Percentiles rank a stretch among this genome's conserved stretches.
phyloP scores from a whole-genome alignment of 2,329 filamentous ascomycete species.

The Aspergillus latus region DNA sequence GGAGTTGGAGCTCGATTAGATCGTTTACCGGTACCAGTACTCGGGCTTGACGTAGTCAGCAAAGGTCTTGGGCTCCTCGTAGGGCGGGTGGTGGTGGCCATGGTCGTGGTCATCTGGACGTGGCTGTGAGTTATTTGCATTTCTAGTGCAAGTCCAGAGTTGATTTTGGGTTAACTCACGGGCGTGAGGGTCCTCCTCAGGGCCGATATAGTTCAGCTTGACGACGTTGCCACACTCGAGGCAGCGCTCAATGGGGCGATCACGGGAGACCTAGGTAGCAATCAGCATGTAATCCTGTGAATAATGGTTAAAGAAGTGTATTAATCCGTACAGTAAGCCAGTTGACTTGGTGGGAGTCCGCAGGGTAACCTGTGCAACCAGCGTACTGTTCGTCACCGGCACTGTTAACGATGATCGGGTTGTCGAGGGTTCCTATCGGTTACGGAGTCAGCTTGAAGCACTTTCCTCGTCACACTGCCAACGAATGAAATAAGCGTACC shows the following conservation, averaged over 20 bases:
- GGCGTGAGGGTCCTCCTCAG: slow-evolving; percentile 69
- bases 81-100: slow-evolving; percentile 49
- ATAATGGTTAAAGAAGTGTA: not conserved
- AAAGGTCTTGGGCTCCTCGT: slow-evolving; percentile 90
- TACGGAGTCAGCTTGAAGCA: not conserved
- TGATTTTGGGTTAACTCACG: slow-evolving; percentile 36
- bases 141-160: not conserved
- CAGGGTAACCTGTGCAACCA: slow-evolving; percentile 92
- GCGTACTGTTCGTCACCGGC: slow-evolving; percentile 95
- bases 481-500: slow-evolving; percentile 55
- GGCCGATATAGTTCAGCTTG: slow-evolving; percentile 96
- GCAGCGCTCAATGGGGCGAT: slow-evolving; percentile 92
- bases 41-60: slow-evolving; percentile 94
- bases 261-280: slow-evolving; percentile 68
- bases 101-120: slow-evolving; percentile 32
- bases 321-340: slow-evolving; percentile 76
- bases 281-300: slow-evolving; percentile 21
- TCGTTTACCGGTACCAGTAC: slow-evolving; percentile 70
- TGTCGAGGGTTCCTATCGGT: slow-evolving; percentile 74
- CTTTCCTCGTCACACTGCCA: not conserved
- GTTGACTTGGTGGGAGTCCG: slow-evolving; percentile 83
- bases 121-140: slow-evolving; percentile 11
- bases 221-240: slow-evolving; percentile 93
- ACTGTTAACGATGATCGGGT: slow-evolving; percentile 88
- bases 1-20: slow-evolving; percentile 10